phyloP scores from a whole-genome alignment of 2,329 filamentous ascomycete genomes.

The Coleophoma cylindrospora region DNA sequence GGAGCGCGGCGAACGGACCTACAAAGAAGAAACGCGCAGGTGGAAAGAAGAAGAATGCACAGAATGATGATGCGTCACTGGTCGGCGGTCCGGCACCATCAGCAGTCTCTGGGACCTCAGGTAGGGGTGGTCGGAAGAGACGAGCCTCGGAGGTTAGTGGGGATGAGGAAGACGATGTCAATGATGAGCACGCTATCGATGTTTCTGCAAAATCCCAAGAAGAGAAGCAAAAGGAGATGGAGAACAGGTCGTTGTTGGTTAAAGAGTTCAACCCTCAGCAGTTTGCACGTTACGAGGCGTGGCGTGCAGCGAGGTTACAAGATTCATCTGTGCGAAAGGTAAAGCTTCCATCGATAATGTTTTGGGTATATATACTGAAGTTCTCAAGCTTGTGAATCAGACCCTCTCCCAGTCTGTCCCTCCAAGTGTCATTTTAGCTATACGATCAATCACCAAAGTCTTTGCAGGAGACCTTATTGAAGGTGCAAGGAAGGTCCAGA shows the following conservation, averaged over 20 bases:
- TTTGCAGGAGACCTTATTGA: conserved; percentile 75
- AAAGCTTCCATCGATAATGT: conserved; percentile 20
- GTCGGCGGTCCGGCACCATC: conserved; percentile 37
- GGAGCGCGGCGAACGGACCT: conserved; percentile 48
- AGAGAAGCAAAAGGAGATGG: conserved; percentile 58
- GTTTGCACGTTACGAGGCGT: conserved; percentile 65
- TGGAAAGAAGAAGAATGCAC: conserved; percentile 37
- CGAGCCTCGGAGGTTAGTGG: conserved; percentile 41
- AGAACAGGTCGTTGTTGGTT: conserved; percentile 55
- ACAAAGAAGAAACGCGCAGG: conserved; percentile 53
- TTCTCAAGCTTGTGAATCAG: conserved; percentile 63
- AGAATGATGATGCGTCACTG: conserved; percentile 48
- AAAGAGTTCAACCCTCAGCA: conserved; percentile 62
- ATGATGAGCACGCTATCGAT: conserved; percentile 45
- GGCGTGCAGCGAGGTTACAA: conserved; percentile 63
- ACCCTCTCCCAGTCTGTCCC: conserved; percentile 77
- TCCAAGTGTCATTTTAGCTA: conserved; percentile 67
- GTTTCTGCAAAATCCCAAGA: conserved; percentile 60
- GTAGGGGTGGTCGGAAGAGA: conserved; percentile 31
- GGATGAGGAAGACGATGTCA: conserved; percentile 40
- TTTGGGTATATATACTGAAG: neutral
- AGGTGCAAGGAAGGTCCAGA: conserved; percentile 63
- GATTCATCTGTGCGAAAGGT: conserved; percentile 66
- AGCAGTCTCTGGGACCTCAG: conserved; percentile 36
- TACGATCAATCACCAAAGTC: conserved; percentile 70